phyloP scores from a whole-genome alignment of 345 rosid species.

The Gossypium longicalyx region DNA sequence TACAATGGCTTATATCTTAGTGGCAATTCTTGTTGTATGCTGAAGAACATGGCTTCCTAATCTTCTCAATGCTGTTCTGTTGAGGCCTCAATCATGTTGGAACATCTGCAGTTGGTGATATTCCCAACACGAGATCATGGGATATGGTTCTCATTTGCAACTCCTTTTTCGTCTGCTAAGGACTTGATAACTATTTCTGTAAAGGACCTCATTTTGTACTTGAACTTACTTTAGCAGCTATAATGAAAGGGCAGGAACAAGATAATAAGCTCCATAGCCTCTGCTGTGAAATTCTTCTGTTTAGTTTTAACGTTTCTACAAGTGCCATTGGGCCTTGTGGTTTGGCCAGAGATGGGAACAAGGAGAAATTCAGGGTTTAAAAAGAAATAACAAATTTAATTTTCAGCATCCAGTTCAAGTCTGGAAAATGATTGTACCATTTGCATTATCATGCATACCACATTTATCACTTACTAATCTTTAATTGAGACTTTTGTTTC shows the following conservation, averaged over 20 bases:
- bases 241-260: conserved; percentile 67
- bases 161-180: conserved; percentile 18
- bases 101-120: conserved; percentile 20
- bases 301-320: too few species aligned
- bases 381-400: neutral
- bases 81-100: conserved; percentile 20
- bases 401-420: neutral
- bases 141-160: conserved; percentile 34
- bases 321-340: too few species aligned
- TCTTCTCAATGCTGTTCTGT: conserved; percentile 33
- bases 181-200: conserved; percentile 42
- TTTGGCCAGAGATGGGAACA: neutral
- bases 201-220: conserved; percentile 30
- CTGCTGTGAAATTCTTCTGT: conserved; percentile 38
- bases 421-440: neutral
- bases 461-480: neutral
- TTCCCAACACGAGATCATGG: conserved; percentile 43
- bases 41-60: conserved; percentile 33
- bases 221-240: conserved; percentile 35
- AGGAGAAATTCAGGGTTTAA: neutral
- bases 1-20: conserved; percentile 27
- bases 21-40: conserved; percentile 27
- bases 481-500: neutral
- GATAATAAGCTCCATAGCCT: conserved; percentile 80
- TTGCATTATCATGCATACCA: neutral